phyloP scores from a whole-genome alignment of 2,329 filamentous ascomycete genomes.

The Chalara sp. region DNA sequence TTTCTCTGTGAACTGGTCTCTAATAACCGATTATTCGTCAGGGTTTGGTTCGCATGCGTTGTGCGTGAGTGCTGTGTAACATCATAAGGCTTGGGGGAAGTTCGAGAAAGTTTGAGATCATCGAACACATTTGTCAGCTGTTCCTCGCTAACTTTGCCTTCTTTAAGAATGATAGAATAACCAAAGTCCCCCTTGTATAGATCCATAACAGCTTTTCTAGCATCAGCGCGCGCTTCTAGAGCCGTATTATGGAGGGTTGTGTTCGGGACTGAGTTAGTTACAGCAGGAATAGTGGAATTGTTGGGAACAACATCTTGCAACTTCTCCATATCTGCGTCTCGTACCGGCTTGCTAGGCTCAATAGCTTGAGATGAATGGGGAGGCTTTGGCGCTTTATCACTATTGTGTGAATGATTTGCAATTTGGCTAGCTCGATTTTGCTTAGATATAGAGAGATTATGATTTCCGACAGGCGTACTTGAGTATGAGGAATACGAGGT shows the following conservation, averaged over 20 bases:
- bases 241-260: constrained; percentile 4
- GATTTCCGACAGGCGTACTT: too few relatives aligned
- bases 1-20: background rate
- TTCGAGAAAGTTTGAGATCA: constrained; percentile 51
- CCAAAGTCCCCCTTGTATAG: constrained; percentile 61
- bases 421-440: too few relatives aligned
- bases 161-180: constrained; percentile 65
- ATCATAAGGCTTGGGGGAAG: too few relatives aligned
- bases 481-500: too few relatives aligned
- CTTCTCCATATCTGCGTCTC: background rate
- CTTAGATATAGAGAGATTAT: too few relatives aligned
- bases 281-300: background rate
- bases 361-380: too few relatives aligned
- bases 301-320: background rate
- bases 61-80: constrained; percentile 8
- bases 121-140: constrained; percentile 49
- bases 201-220: constrained; percentile 60
- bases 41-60: constrained; percentile 7
- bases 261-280: background rate
- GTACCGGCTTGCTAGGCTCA: too few relatives aligned
- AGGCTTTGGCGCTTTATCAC: too few relatives aligned
- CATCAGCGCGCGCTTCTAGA: constrained; percentile 38
- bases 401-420: too few relatives aligned
- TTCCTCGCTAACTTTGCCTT: constrained; percentile 36
- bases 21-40: background rate